These are phyloP conservation scores for Penicillium sp. DNA, from an alignment of 2,329 filamentous ascomycete genomes.

Conservation along the genomic window DNA sequence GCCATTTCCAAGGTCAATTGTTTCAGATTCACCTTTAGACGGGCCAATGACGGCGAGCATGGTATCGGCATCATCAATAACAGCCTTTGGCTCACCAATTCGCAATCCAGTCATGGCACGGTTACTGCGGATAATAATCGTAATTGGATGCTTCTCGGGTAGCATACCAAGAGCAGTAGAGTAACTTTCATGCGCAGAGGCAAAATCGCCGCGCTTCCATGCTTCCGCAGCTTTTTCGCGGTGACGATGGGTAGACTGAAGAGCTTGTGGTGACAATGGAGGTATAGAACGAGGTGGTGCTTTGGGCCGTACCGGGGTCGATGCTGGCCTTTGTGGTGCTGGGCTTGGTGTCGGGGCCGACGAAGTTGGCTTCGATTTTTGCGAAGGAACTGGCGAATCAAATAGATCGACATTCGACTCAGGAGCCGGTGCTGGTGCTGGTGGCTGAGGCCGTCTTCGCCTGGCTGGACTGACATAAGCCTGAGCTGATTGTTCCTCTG, in stretches of 20 bases:
- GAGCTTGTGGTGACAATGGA: conserved; percentile 66
- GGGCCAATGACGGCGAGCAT: conserved; percentile 80
- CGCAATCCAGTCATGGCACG: conserved; percentile 88
- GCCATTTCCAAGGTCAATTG: conserved; percentile 69
- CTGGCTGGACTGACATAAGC: conserved; percentile 87
- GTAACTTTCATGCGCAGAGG: conserved; percentile 82
- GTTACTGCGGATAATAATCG: conserved; percentile 89
- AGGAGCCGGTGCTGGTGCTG: conserved; percentile 46
- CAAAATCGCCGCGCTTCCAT: conserved; percentile 93
- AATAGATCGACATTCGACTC: conserved; percentile 67
- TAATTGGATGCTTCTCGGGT: conserved; percentile 77
- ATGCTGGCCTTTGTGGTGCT: conserved; percentile 48
- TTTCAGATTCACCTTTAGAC: conserved; percentile 77
- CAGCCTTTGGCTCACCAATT: conserved; percentile 86
- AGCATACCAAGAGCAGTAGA: conserved; percentile 74
- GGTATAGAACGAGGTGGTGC: conserved; percentile 61
- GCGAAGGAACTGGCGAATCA: conserved; percentile 47
- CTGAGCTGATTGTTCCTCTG: conserved; percentile 79
- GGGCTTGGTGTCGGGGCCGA: conserved; percentile 40
- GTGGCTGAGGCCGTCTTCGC: conserved; percentile 64
- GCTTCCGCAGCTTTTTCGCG: conserved; percentile 81
- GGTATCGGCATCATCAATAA: conserved; percentile 80
- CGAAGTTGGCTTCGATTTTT: conserved; percentile 37
- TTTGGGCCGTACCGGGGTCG: conserved; percentile 53
- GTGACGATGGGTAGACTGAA: conserved; percentile 76